Evolutionary conservation across 2,329 filamentous ascomycete species (phyloP), one percentile per base, ranked within the genome.

Genomic region (Exophiala bonariae): DNA sequence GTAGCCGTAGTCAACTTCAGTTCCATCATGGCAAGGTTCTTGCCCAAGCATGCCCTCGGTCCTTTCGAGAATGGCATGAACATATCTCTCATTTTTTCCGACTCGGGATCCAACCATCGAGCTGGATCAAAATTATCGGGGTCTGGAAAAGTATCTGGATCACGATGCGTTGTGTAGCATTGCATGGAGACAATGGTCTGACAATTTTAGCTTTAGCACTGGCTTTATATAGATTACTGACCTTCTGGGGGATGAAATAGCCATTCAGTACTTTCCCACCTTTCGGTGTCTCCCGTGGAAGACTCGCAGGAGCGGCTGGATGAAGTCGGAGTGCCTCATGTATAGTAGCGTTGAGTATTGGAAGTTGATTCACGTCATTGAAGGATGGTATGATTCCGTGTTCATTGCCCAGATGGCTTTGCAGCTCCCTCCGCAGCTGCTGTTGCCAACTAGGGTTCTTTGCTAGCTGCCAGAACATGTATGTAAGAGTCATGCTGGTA

Each of bases 101-200:
- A 26, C 32, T 14, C 17, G 5, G 6, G n/a, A 14, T 18, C 32
- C 8, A 34, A 18, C 75, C 74, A 78, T 30, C 76, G 66, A 26
- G 68, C 65, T 1, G 75, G 75, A 14, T 66, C 60, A 66, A 71
- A 78, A 4, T 50, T 57, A 26, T 75, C 68, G 0, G 75, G 71
- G 1, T 74, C 63, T 0, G 71, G 71, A 47, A 74, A 78, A 7
- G 76, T 66, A 0, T 65, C 61, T 1, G 68, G 61, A 41, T 78
- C 73, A 9, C 69, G 68, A 54, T 78, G 77, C 3, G 77, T 68
- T 2, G 76, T 74, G 50, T 75, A 78, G 6, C 75, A 70, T 43
- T 73, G 70, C 4, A 69, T 67, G 43, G 67, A 73, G 18, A 75
- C 68, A 13, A 69, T 3, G 62, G 66, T 40, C 70, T 69, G 4